Evolutionary conservation across 768 basidiomycete genomes (phyloP), one percentile per base, ranked within the genome.

Genomic region (Tremella mesenterica): DNA sequence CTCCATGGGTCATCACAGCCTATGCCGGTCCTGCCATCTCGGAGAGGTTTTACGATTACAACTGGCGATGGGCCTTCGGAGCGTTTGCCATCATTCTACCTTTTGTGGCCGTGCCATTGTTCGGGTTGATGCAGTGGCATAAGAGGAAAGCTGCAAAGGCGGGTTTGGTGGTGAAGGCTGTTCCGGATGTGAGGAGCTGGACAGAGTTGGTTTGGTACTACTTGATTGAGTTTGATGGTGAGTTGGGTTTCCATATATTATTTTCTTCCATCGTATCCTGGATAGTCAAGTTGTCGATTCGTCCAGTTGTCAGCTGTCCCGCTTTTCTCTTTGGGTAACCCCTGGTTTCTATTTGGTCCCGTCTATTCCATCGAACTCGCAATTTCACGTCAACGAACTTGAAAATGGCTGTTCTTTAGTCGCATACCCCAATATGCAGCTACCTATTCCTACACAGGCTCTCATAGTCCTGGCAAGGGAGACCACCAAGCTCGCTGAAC

Each of bases 1-100:
- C 57, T 58, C 65, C 69, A 4, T 67, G 63, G 57, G 52, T 70
- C 44, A 66, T 70, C 61, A 67, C 66, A 39, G 58, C 69, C 30
- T 72, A 65, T 18, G 52, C 56, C 6, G 72, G 69, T 20, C 47
- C 67, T 29, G 55, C 61, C 38, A 46, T 52, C 4, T 48, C 65
- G 0, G 65, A 69, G 36, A 28, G 53, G 6, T 66, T 66, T 50
- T 63, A 64, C 50, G 60, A 54, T 2, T 44, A 31, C 48, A 61
- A 61, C 26, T 65, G 63, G 63, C 21, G 63, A 28, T 65, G 63
- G 63, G 63, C 48, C 4, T 65, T 54, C 31, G 63, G 63, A 2
- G 14, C 44, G 6, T 61, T 61, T 46, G 50, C 63, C 9, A 62
- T 65, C 48, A 54, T 65, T 21, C 48, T 65, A 0, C 63, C 63